phyloP scores from a whole-genome alignment of 768 basidiomycete genomes.

The Lentinula sp. region DNA sequence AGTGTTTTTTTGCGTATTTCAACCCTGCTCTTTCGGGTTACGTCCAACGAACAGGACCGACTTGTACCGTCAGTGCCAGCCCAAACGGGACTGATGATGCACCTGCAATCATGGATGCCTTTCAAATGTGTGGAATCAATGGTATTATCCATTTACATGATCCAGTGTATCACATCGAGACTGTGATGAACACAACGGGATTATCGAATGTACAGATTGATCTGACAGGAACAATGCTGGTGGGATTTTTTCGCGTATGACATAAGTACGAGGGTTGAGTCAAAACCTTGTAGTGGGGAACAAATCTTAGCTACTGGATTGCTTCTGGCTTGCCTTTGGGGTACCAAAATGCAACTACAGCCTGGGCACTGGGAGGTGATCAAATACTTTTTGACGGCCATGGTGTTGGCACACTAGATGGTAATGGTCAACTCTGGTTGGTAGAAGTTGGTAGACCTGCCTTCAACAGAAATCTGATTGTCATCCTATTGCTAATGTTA shows the following conservation, averaged over 20 bases:
- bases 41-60: background rate
- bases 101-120: conserved; percentile 18
- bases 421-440: conserved; percentile 35
- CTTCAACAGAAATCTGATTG: background rate
- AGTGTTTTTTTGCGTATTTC: background rate
- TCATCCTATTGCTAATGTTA: background rate
- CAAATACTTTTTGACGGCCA: conserved; percentile 22
- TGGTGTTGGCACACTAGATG: conserved; percentile 31
- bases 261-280: background rate
- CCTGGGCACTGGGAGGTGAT: conserved; percentile 29
- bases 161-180: conserved; percentile 26
- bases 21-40: background rate
- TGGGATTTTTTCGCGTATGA: conserved; percentile 9
- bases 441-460: background rate
- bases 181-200: conserved; percentile 24
- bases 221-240: conserved; percentile 27
- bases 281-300: conserved; percentile 18
- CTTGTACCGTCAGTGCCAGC: conserved; percentile 15
- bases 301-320: conserved; percentile 32
- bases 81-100: conserved; percentile 17
- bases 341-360: conserved; percentile 30
- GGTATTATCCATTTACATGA: conserved; percentile 21
- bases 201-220: conserved; percentile 26
- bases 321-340: conserved; percentile 24
- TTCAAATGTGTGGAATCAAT: conserved; percentile 11